Evolutionary conservation across 495 filamentous ascomycete genomes (phyloP).

Genomic region (Podospora pseudocomata): DNA sequence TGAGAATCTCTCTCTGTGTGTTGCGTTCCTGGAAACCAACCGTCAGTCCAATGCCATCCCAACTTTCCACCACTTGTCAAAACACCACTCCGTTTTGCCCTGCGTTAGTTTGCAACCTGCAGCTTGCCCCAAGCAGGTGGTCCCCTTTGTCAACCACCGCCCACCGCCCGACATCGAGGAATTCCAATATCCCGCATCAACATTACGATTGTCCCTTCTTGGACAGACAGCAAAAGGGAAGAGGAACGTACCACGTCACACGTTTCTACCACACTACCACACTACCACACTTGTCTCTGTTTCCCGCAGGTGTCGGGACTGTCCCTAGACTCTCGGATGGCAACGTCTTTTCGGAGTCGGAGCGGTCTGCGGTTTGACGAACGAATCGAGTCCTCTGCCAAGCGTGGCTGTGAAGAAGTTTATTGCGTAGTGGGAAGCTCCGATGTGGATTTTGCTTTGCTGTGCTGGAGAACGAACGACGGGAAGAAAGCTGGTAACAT

Average conservation of each 20-base stretch:
- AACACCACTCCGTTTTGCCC: neutral
- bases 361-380: conserved; percentile 1
- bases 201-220: neutral
- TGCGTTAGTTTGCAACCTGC: neutral
- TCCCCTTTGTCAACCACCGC: neutral
- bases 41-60: neutral
- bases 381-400: neutral
- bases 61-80: neutral
- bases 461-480: neutral
- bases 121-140: neutral
- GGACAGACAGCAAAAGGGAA: neutral
- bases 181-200: neutral
- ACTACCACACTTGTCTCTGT: neutral
- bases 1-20: neutral
- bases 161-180: neutral
- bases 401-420: conserved; percentile 4
- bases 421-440: neutral
- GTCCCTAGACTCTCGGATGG: conserved; percentile 1
- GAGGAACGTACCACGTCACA: neutral
- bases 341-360: neutral
- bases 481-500: neutral
- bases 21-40: neutral
- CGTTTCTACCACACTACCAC: neutral
- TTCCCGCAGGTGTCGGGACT: neutral
- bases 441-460: neutral